Evolutionary conservation across 108 stramenopile species (phyloP), one percentile per base, ranked within the genome.

Genomic region (Cyclotella sp.): DNA sequence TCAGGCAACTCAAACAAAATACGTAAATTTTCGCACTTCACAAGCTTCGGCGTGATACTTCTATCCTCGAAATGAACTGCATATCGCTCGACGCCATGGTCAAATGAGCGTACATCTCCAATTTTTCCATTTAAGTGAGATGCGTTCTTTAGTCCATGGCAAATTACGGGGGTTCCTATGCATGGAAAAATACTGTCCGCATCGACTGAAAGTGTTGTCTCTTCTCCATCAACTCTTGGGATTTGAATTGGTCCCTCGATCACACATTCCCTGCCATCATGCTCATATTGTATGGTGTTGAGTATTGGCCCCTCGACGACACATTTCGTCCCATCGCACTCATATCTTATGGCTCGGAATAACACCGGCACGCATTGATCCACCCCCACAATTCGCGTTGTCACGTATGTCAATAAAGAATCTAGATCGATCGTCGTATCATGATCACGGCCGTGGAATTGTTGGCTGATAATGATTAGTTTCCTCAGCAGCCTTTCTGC

Each of bases 71-170:
- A 70, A 14, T 70, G 55, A 39, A 70, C 53, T 41, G 6, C 41
- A 41, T 57, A 70, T 24, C 69, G n/a, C 29, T 24, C 19, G 15
- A 11, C 40, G 21, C 15, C 46, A 11, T 70, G 3, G 19, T 53
- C 51, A 57, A 24, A 70, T 4, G 30, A 14, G 28, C 69, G 34
- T 11, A 43, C 19, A 24, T 58, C 69, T 57, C 69, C 69, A 43
- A 70, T 70, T 40, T 70, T 42, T 5, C 69, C 52, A 70, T 70
- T 70, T n/a, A 70, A 42, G 40, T 58, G 46, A 21, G 40, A 22
- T 40, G 69, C 28, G 21, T 53, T 54, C 18, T 53, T 69, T 39
- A 69, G 26, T 28, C 68, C 68, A 69, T 34, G n/a, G 26, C 54
- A 69, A 51, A 54, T 54, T 10, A 69, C 54, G 6, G 68, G 52